Conservation (phyloP, 257 asterid genomes). For the Scutellaria barbata region DNA sequence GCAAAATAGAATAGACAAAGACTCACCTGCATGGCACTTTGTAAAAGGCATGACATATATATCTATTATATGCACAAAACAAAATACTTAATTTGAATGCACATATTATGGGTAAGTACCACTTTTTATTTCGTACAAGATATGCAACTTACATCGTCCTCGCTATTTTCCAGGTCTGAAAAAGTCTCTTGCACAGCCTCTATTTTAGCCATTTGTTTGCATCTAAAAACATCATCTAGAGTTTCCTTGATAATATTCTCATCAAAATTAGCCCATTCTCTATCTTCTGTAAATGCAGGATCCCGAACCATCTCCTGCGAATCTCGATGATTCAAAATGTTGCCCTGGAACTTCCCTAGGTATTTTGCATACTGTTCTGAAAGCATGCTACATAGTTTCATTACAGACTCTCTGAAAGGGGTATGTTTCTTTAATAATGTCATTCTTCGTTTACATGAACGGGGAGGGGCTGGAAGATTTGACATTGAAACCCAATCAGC, state of each 20-base stretch:
- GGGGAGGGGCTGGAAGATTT: slow-evolving; percentile 87
- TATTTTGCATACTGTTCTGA: slow-evolving; percentile 62
- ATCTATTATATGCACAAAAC: slow-evolving; percentile 11
- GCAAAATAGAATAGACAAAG: slow-evolving; percentile 16
- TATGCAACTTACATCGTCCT: slow-evolving; percentile 54
- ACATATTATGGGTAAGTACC: slow-evolving; percentile 10
- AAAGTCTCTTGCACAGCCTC: slow-evolving; percentile 42
- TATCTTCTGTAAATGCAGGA: slow-evolving; percentile 40
- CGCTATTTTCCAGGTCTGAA: slow-evolving; percentile 43
- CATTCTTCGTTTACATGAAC: slow-evolving; percentile 88
- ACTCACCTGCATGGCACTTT: slow-evolving; percentile 10
- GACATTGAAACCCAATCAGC: slow-evolving; percentile 70
- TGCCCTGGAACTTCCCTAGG: slow-evolving; percentile 62
- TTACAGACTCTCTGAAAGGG: slow-evolving; percentile 66
- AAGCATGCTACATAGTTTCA: slow-evolving; percentile 76
- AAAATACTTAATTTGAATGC: slow-evolving; percentile 20
- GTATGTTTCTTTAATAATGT: slow-evolving; percentile 52
- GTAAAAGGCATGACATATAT: slow-evolving; percentile 15
- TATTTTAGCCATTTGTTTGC: slow-evolving; percentile 58
- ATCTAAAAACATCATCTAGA: slow-evolving; percentile 65
- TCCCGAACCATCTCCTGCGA: slow-evolving; percentile 43
- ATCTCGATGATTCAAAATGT: slow-evolving; percentile 46
- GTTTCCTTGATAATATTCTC: slow-evolving; percentile 61
- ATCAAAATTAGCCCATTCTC: slow-evolving; percentile 80
- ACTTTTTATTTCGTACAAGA: slow-evolving; percentile 17